These are phyloP conservation scores for Mucor mucedo DNA, from an alignment of 371 early-diverging fungal species.

Conservation along the genomic window DNA sequence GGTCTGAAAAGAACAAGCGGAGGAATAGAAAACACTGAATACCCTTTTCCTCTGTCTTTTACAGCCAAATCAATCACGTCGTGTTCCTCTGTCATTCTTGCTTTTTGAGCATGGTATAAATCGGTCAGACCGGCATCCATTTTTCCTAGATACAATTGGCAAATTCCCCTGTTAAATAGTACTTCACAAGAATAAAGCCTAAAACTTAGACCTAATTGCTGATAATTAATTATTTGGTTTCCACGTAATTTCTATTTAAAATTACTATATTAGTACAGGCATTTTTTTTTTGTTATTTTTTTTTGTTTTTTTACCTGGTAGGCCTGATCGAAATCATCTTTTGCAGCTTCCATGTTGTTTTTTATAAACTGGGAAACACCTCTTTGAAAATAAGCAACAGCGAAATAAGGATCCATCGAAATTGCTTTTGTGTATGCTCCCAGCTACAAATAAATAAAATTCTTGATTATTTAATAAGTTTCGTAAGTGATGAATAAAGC, in stretches of 20 bases:
- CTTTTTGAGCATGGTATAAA: slow-evolving; percentile 74
- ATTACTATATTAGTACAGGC: slow-evolving; percentile 6
- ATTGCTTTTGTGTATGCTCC: slow-evolving; percentile 77
- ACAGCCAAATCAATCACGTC: slow-evolving; percentile 78
- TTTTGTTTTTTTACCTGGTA: slow-evolving; percentile 38
- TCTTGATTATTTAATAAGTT: not conserved
- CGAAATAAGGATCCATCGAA: slow-evolving; percentile 83
- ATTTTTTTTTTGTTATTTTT: not conserved
- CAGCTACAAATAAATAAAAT: slow-evolving; percentile 51
- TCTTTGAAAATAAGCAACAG: slow-evolving; percentile 91
- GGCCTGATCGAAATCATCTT: slow-evolving; percentile 77
- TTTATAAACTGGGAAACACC: slow-evolving; percentile 83
- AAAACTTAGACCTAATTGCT: slow-evolving; percentile 89
- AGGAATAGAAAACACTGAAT: slow-evolving; percentile 81
- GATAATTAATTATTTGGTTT: slow-evolving; percentile 91
- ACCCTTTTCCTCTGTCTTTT: slow-evolving; percentile 70
- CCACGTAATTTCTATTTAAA: slow-evolving; percentile 74
- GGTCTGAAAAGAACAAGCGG: slow-evolving; percentile 82
- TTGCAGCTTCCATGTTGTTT: slow-evolving; percentile 62
- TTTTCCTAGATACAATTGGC: slow-evolving; percentile 77
- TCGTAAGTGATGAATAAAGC: not conserved
- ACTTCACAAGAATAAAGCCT: slow-evolving; percentile 89
- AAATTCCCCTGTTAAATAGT: slow-evolving; percentile 88
- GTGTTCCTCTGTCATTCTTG: slow-evolving; percentile 74
- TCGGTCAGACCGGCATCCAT: slow-evolving; percentile 78